A percentile compares a stretch with the other conserved stretches of the same genome.
phyloP scores from a whole-genome alignment of 2,329 filamentous ascomycete species.

The Colletotrichum sublineola region DNA sequence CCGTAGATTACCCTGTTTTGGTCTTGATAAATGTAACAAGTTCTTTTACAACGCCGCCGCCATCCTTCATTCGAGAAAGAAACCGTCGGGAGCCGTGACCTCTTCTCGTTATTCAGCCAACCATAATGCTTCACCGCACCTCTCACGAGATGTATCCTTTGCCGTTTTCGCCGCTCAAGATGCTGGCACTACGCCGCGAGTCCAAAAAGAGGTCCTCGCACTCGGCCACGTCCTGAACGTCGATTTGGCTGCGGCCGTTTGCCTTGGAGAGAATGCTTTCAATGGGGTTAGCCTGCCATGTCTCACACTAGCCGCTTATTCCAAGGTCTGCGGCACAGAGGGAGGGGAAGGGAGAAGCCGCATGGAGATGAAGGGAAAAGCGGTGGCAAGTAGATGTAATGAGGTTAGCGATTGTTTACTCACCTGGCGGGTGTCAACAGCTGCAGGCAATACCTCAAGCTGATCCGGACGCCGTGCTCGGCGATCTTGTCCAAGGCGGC shows the following conservation, averaged over 20 bases:
- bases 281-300: constrained; percentile 49
- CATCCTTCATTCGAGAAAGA: constrained; percentile 29
- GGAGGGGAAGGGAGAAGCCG: constrained; percentile 15
- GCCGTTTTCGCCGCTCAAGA: constrained; percentile 74
- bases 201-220: constrained; percentile 89
- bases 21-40: constrained; percentile 40
- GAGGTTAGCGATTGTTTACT: constrained; percentile 46
- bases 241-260: constrained; percentile 81
- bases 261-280: constrained; percentile 87
- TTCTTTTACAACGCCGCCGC: constrained; percentile 42
- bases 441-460: constrained; percentile 92
- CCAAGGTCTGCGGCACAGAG: constrained; percentile 23
- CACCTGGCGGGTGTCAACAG: constrained; percentile 86
- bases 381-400: constrained; percentile 10
- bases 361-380: constrained; percentile 26
- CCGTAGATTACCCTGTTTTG: constrained; percentile 32
- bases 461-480: constrained; percentile 88
- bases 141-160: constrained; percentile 74
- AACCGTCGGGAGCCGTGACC: constrained; percentile 18
- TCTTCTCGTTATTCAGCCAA: constrained; percentile 33
- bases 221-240: constrained; percentile 81
- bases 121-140: constrained; percentile 16
- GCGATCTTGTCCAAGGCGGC: constrained; percentile 89
- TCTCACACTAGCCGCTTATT: constrained; percentile 47
- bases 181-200: constrained; percentile 80